Conservation (phyloP, 805 yeast species). For the Candida yuanshanica region DNA sequence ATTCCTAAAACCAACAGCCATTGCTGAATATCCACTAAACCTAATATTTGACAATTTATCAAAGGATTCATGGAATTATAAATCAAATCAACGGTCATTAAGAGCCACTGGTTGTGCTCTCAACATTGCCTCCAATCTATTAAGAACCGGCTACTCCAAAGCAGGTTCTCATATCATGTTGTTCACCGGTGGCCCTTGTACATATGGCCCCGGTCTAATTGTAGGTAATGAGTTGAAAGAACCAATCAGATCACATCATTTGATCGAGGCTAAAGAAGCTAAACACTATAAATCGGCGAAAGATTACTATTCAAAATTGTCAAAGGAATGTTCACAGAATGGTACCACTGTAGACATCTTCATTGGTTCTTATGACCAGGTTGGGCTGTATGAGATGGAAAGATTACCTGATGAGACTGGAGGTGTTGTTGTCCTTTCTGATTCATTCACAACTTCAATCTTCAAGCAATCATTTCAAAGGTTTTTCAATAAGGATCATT, state of each 20-base stretch:
- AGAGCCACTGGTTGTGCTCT: constrained; percentile 60
- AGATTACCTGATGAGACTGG: constrained; percentile 52
- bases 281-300: constrained; percentile 38
- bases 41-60: constrained; percentile 42
- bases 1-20: constrained; percentile 16
- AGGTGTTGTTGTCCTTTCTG: constrained; percentile 57
- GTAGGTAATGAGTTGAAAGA: constrained; percentile 52
- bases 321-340: constrained; percentile 38
- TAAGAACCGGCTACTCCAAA: constrained; percentile 35
- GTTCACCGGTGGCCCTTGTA: constrained; percentile 61
- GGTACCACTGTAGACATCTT: constrained; percentile 55
- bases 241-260: constrained; percentile 63
- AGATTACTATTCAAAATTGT: constrained; percentile 43
- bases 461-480: constrained; percentile 60
- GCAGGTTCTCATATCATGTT: constrained; percentile 50
- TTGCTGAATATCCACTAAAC: constrained; percentile 43
- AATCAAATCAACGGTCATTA: constrained; percentile 39
- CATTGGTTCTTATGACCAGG: constrained; percentile 64
- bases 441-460: constrained; percentile 60
- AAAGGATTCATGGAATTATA: constrained; percentile 44
- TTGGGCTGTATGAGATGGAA: constrained; percentile 65
- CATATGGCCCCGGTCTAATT: constrained; percentile 58
- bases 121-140: constrained; percentile 37
- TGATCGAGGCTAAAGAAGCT: constrained; percentile 42
- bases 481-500: constrained; percentile 36